phyloP scores from a whole-genome alignment of 371 early-diverging fungal species.

The Smittium culicis region DNA sequence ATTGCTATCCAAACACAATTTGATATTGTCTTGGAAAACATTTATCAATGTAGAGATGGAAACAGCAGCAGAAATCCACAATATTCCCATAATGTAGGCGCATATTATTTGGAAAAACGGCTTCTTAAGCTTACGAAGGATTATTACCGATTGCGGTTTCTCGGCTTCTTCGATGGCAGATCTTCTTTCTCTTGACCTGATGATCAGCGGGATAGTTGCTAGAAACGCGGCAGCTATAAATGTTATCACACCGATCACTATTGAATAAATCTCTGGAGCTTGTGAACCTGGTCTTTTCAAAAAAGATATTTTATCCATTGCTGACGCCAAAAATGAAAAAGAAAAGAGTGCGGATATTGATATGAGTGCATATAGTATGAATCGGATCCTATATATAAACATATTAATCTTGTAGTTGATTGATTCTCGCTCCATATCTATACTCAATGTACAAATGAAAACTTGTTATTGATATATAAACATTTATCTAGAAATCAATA shows the following conservation, averaged over 20 bases:
- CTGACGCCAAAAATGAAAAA: neutral
- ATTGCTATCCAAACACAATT: too few relatives aligned
- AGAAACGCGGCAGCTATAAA: neutral
- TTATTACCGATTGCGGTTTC: neutral
- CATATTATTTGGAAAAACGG: neutral
- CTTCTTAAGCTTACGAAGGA: neutral
- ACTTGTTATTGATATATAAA: too few relatives aligned
- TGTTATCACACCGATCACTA: neutral
- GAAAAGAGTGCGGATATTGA: neutral
- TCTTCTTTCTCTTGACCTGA: neutral
- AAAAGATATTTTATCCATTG: neutral
- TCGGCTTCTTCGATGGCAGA: neutral
- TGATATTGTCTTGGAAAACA: neutral
- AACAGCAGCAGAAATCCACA: neutral
- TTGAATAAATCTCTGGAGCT: neutral
- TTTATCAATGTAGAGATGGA: neutral
- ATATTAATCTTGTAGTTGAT: neutral
- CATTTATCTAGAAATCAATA: too few relatives aligned
- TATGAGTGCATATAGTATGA: neutral
- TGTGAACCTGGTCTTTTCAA: neutral
- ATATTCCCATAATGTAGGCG: neutral
- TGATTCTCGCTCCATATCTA: constrained; percentile 1
- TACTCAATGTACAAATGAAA: constrained; percentile 8
- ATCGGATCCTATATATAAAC: neutral
- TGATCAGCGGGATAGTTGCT: neutral